Base-by-base conservation (phyloP, 2,329 filamentous ascomycete genomes). In the Lojkania enalia region DNA sequence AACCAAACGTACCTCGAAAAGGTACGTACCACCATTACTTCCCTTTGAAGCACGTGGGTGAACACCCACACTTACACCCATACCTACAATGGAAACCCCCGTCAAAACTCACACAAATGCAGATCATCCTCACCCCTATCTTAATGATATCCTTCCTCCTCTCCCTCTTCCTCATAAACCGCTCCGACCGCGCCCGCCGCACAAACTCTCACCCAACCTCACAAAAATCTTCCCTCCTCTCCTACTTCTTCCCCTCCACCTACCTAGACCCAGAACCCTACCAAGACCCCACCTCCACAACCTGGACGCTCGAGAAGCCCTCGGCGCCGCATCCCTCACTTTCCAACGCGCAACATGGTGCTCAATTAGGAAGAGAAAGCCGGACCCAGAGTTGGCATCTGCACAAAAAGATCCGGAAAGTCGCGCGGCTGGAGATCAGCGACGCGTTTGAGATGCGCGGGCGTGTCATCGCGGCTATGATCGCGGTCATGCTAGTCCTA, bases 101-200 rank as follows among this genome's bases (percentile, higher is more conserved):
- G 13, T 20, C 12, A 23, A 35, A 9, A 29, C 20, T 20, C 21
- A 23, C 44, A 33, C 15, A 20, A 20, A 7, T 7, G 16, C 39
- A 70, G 70, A 57, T 74, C 47, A 49, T 87, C 54, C 74, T 85
- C 69, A 85, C 83, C 0, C 84, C 85, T 5, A 54, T 87, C 49
- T 75, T 82, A 52, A 80, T 87, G 63, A 72, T 82, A 39, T 79
- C 82, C 16, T 87, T 87, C 68, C 64, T 88, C 31, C 35, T 87
- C 52, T 87, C 84, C 2, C 78, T 88, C 35, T 75, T 78, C 61
- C 66, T 86, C 39, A 77, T 87, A 32, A 84, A 87, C 70, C 71
- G 77, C 39, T 75, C 75, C 46, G 82, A 76, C 69, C 81, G 57
- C 59, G 74, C 58, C 61, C 75, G 66, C 74, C 83, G 67, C 68